Percentiles rank a stretch among this genome's conserved stretches.
These are phyloP conservation scores for Pythium aquatile DNA, from an alignment of 352 stramenopile species.

Conservation along the genomic window DNA sequence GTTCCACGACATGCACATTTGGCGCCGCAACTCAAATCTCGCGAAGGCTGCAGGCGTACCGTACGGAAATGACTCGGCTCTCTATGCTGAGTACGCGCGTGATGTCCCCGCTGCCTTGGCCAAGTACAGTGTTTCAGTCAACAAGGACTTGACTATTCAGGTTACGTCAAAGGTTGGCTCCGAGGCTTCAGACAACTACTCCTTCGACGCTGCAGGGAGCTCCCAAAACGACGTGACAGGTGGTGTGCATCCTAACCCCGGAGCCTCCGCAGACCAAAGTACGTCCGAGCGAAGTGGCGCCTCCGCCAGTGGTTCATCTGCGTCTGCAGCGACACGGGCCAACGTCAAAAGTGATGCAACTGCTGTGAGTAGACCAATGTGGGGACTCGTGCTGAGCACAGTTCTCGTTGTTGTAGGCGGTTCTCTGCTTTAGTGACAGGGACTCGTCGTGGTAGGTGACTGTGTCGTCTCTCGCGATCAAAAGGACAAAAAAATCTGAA, in stretches of 20 bases:
- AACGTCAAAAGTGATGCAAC: background rate
- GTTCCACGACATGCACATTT: slow-evolving; percentile 50
- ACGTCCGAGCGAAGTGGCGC: background rate
- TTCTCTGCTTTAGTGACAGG: background rate
- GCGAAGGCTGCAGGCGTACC: slow-evolving; percentile 39
- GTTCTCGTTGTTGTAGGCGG: background rate
- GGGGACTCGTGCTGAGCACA: background rate
- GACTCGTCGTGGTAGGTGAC: background rate
- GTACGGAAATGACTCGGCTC: slow-evolving; percentile 38
- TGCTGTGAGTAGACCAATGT: background rate
- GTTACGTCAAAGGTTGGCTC: background rate
- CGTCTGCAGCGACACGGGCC: background rate
- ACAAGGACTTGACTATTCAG: slow-evolving; percentile 40
- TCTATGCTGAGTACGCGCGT: slow-evolving; percentile 38
- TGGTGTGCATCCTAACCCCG: background rate
- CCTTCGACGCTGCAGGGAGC: background rate
- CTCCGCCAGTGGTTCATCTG: background rate
- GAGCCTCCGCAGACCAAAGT: background rate
- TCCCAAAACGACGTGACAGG: background rate
- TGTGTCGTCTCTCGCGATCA: background rate
- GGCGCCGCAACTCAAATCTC: slow-evolving; percentile 44
- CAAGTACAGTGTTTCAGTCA: slow-evolving; percentile 34
- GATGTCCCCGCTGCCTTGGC: slow-evolving; percentile 29
- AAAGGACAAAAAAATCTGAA: background rate
- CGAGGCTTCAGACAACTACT: background rate